Evolutionary conservation across 192 early-diverging fungal genomes (phyloP), one percentile per base, ranked within the genome.

Genomic region (Lunasporangiospora selenospora): DNA sequence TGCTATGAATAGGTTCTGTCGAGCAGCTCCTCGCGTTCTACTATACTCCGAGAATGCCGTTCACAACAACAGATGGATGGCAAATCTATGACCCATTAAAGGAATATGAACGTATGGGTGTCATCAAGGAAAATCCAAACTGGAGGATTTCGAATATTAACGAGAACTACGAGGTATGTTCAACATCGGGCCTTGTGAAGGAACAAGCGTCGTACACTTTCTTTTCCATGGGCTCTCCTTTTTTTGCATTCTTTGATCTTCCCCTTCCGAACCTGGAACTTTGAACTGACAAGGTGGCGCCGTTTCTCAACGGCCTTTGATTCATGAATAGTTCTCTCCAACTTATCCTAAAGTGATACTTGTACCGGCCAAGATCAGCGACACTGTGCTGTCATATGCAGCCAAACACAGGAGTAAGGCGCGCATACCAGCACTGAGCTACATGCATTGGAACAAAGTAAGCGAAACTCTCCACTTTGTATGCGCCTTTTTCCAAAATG

Each of bases 361-460:
- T 0, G 95, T 99, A 7, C 97, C 97, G 13, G 39, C 80, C 13
- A 88, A 83, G 61, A 97, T 99, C 60, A 93, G 89, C 59, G 97
- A 99, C 65, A 91, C 88, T 41, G 89, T 91, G 16, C 73, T 99
- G 58, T 88, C 83, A 19, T 90, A 99, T 79, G 95, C 94, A 8
- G 89, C 83, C 19, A 89, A 89, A 75, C 95, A 96, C 66, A 81
- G 97, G 53, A 95, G 92, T 78, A 98, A 97, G 77, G 79, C 82
- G 0, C 77, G 97, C 24, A 88, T 99, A 60, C 97, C 97, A 1
- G 91, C 89, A 9, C 78, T 99, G 18, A 88, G 88, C 61, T 98
- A 96, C 78, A 67, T 97, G 30, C 95, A 99, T 75, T 80, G 84
- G 75, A 81, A 83, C 6, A 95, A 93, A n/a, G n/a, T n/a, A n/a